Evolutionary conservation across 2,329 filamentous ascomycete genomes (phyloP).

Genomic region (Claviceps capensis): DNA sequence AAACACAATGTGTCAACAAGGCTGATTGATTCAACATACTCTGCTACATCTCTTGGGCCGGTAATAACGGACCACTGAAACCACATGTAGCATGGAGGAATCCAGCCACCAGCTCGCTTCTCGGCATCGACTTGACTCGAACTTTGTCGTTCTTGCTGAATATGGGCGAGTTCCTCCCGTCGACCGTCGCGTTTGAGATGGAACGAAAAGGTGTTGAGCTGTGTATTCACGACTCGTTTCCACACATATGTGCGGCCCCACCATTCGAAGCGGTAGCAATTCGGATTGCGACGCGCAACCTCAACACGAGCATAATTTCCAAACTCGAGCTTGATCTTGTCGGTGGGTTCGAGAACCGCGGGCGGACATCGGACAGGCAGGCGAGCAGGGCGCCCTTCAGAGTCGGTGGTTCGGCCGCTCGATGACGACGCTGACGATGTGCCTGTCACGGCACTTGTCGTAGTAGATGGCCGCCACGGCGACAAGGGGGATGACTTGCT

Average conservation of each 20-base stretch:
- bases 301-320: conserved; percentile 94
- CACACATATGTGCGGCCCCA: conserved; percentile 81
- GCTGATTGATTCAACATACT: conserved; percentile 41
- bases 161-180: conserved; percentile 57
- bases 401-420: background rate
- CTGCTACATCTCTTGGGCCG: conserved; percentile 65
- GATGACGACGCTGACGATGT: background rate
- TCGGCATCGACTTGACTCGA: conserved; percentile 59
- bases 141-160: conserved; percentile 67
- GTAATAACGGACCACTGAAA: conserved; percentile 62
- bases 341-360: conserved; percentile 41
- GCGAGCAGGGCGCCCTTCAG: background rate
- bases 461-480: conserved; percentile 9
- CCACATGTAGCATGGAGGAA: conserved; percentile 83
- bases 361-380: conserved; percentile 9
- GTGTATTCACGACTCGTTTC: conserved; percentile 63
- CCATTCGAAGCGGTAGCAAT: conserved; percentile 84
- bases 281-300: conserved; percentile 54
- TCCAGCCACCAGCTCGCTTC: conserved; percentile 68
- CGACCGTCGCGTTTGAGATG: conserved; percentile 59
- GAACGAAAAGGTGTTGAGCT: conserved; percentile 57
- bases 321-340: conserved; percentile 82
- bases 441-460: conserved; percentile 10
- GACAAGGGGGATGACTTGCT: conserved; percentile 11
- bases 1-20: background rate